These are phyloP conservation scores for Viridothelium virens DNA, from an alignment of 495 filamentous ascomycete genomes.

Conservation along the genomic window DNA sequence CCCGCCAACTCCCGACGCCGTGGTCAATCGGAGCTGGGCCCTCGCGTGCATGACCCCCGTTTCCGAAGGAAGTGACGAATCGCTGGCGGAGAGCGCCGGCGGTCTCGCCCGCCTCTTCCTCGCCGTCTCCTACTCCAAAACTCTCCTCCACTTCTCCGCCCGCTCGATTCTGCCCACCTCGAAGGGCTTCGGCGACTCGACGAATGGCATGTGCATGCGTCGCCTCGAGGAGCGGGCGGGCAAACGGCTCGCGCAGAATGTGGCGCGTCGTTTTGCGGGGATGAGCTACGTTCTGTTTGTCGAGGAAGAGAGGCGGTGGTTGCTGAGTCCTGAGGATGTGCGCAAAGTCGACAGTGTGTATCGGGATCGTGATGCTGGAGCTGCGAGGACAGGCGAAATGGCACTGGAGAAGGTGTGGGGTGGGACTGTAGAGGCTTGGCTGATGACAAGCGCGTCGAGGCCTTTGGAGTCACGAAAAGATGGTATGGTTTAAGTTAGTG, in stretches of 20 bases:
- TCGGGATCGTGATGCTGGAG: slow-evolving; percentile 35
- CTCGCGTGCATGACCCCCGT: not conserved
- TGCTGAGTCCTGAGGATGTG: slow-evolving; percentile 35
- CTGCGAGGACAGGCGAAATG: slow-evolving; percentile 32
- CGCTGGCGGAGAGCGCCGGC: not conserved
- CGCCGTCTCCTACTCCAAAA: slow-evolving; percentile 18
- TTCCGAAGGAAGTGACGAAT: not conserved
- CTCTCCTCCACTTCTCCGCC: slow-evolving; percentile 19
- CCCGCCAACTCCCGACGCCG: not conserved
- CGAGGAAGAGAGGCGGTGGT: slow-evolving; percentile 31
- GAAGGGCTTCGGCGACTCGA: not conserved
- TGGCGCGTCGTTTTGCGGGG: slow-evolving; percentile 21
- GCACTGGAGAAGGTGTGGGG: slow-evolving; percentile 32
- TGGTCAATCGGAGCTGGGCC: not conserved
- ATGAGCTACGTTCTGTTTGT: slow-evolving; percentile 28
- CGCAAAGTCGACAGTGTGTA: slow-evolving; percentile 39
- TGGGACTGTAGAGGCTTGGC: slow-evolving; percentile 4
- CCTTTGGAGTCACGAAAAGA: too few relatives aligned
- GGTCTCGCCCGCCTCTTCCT: not conserved
- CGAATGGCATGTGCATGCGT: slow-evolving; percentile 17
- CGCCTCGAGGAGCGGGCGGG: slow-evolving; percentile 14
- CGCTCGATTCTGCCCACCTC: slow-evolving; percentile 15
- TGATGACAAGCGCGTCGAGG: not conserved
- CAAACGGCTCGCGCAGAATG: slow-evolving; percentile 24
- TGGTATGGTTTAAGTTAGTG: too few relatives aligned